Evolutionary conservation across 805 yeast genomes (phyloP).

Genomic region (Spathaspora sp.): DNA sequence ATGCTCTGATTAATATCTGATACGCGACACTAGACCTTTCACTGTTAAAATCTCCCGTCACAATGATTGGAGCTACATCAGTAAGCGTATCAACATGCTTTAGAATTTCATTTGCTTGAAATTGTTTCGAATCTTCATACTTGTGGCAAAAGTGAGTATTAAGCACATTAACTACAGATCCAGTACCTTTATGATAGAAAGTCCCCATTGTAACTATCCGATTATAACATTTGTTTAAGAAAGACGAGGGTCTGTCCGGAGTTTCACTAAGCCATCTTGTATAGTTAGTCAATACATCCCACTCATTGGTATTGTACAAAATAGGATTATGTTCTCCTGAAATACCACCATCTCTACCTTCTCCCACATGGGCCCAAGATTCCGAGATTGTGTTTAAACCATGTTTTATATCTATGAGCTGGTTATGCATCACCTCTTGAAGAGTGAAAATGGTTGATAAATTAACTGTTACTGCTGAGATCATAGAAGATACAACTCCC

Average conservation of each 20-base stretch:
- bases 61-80: conserved; percentile 15
- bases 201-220: conserved; percentile 36
- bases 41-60: conserved; percentile 60
- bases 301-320: conserved; percentile 18
- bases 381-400: conserved; percentile 6
- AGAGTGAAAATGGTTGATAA: conserved; percentile 31
- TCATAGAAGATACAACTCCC: conserved; percentile 23
- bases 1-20: conserved; percentile 19
- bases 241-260: conserved; percentile 25
- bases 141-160: conserved; percentile 40
- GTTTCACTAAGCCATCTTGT: conserved; percentile 25
- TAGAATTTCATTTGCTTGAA: conserved; percentile 42
- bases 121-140: conserved; percentile 31
- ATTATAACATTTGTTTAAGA: conserved; percentile 45
- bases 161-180: conserved; percentile 25
- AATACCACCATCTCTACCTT: conserved; percentile 27
- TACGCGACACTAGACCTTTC: conserved; percentile 13
- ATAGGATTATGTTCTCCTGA: conserved; percentile 27
- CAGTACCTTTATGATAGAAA: conserved; percentile 20
- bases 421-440: conserved; percentile 36
- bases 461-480: neutral
- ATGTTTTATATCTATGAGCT: conserved; percentile 28
- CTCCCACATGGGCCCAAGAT: conserved; percentile 25
- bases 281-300: conserved; percentile 18
- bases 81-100: conserved; percentile 30